Percentiles rank a stretch among this genome's conserved stretches.
phyloP scores from a whole-genome alignment of 1,139 yeast genomes.

The Saccharomyces hybrid region DNA sequence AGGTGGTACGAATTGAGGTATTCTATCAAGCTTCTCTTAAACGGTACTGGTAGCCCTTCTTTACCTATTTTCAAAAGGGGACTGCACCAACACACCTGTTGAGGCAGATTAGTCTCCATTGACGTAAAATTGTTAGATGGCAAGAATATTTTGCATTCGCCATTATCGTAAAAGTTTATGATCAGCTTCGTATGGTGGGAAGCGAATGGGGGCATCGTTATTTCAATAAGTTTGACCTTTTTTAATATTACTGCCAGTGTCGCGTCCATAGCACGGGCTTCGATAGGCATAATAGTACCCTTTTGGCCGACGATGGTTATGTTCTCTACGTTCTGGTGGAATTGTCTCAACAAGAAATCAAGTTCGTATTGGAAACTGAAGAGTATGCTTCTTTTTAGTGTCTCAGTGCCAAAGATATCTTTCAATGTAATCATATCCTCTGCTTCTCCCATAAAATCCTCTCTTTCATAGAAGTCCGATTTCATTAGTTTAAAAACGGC shows the following conservation, averaged over 20 bases:
- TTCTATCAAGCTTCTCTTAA: slow-evolving; percentile 37
- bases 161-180: slow-evolving; percentile 44
- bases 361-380: slow-evolving; percentile 33
- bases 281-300: slow-evolving; percentile 25
- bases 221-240: slow-evolving; percentile 16
- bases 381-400: slow-evolving; percentile 20
- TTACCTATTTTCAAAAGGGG: slow-evolving; percentile 34
- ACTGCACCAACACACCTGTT: slow-evolving; percentile 61
- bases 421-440: slow-evolving; percentile 22
- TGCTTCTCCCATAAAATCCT: slow-evolving; percentile 6
- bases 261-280: slow-evolving; percentile 5
- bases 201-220: slow-evolving; percentile 31
- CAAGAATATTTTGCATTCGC: slow-evolving; percentile 42
- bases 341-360: slow-evolving; percentile 23
- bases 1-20: slow-evolving; percentile 41
- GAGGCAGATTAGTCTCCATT: slow-evolving; percentile 47
- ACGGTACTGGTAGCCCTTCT: slow-evolving; percentile 13
- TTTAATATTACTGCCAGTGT: slow-evolving; percentile 3
- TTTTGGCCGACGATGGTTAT: slow-evolving; percentile 28
- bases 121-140: slow-evolving; percentile 53
- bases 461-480: slow-evolving; percentile 28
- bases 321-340: slow-evolving; percentile 11
- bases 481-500: slow-evolving; percentile 27
- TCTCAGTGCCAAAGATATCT: slow-evolving; percentile 24
- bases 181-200: slow-evolving; percentile 66